Evolutionary conservation across 345 rosid genomes (phyloP), one percentile per base, ranked within the genome.

Genomic region (Corchorus capsularis): DNA sequence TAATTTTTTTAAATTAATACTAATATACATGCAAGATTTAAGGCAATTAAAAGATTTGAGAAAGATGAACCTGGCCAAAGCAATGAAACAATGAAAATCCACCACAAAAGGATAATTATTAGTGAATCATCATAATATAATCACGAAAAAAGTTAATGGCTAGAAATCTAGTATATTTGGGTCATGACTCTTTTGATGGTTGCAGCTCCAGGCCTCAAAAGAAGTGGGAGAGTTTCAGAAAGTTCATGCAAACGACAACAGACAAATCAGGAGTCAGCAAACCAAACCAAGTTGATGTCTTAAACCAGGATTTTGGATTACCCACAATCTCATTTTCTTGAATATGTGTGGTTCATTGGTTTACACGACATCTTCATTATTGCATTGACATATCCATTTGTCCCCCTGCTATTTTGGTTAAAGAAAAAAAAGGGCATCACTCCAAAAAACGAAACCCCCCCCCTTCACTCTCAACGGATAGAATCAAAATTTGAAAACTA

Each of bases 301-400:
- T 22, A 16, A 75, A 2, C 61, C 61, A 34, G 4, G 16, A 73
- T 57, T 60, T 60, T 13, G 56, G 76, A 72, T 46, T 43, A 45
- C 32, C 9, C 43, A n/a, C 6, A 59, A 59, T 59, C 63, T 35
- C 27, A 37, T 32, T 49, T 8, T 20, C 6, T 41, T 39, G 16
- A 15, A 13, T 27, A 39, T 69, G 82, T 56, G 87, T 79, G 88
- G 86, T 47, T 86, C 83, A 76, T 86, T 62, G 82, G 59, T 79
- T 82, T 83, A 79, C 81, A 78, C 83, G 88, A 63, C 82, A 5
- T 66, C 75, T 22, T 1, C n/a, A 5, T 34, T 63, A 52, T 75
- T 64, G 46, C 19, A 39, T 52, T 11, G 9, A 3, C 43, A 22
- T 22, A 57, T 55, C 57, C 63, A 50, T 3, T 37, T 61, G 55